Evolutionary conservation across 2,329 filamentous ascomycete species (phyloP).

Genomic region (Cordyceps javanica): DNA sequence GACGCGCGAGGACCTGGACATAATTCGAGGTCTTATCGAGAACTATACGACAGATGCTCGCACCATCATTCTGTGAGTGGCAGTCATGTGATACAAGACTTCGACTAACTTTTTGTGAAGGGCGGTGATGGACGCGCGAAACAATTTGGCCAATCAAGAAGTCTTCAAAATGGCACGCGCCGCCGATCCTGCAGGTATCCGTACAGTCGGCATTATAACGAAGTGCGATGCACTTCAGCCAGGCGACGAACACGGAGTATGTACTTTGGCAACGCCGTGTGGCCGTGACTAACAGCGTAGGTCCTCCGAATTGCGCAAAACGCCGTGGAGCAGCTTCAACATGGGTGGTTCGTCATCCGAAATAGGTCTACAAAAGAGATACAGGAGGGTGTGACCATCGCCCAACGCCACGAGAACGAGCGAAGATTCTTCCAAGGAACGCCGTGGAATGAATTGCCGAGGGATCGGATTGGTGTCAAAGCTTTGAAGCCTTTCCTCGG

Average conservation of each 20-base stretch:
- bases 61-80: background rate
- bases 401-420: background rate
- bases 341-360: background rate
- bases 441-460: background rate
- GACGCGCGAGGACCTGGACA: background rate
- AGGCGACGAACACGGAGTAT: background rate
- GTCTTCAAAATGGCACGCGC: slow-evolving; percentile 5
- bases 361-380: slow-evolving; percentile 2
- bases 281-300: background rate
- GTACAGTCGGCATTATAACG: background rate
- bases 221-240: slow-evolving; percentile 1
- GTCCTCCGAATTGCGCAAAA: slow-evolving; percentile 1
- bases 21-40: slow-evolving; percentile 1
- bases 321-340: background rate
- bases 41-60: background rate
- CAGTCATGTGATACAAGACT: background rate
- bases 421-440: background rate
- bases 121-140: slow-evolving; percentile 2
- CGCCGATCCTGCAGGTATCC: background rate
- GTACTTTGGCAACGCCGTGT: background rate
- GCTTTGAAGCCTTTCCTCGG: slow-evolving; percentile 1
- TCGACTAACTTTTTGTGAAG: background rate
- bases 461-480: background rate
- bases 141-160: slow-evolving; percentile 5
- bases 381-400: background rate